Evolutionary conservation across 2,329 filamentous ascomycete genomes (phyloP).

Genomic region (Talaromyces rugulosus): DNA sequence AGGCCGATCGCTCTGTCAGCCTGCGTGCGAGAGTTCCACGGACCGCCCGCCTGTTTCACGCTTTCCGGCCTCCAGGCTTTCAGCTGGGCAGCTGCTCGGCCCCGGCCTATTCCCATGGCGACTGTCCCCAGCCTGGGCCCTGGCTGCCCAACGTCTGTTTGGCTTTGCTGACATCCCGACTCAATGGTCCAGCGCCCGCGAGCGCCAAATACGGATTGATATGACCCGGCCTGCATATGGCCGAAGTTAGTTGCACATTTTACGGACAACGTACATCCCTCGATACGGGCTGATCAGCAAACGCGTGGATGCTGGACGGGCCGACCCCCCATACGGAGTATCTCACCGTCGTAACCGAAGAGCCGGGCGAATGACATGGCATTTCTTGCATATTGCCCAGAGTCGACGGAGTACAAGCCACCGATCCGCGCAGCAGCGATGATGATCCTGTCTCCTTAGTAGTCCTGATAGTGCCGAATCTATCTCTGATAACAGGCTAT

Average conservation of each 20-base stretch:
- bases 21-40: not conserved
- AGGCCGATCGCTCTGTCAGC: not conserved
- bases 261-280: not conserved
- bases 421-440: not conserved
- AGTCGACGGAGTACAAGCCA: not conserved
- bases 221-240: not conserved
- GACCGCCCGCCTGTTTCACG: not conserved
- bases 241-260: not conserved
- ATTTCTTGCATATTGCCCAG: not conserved
- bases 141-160: not conserved
- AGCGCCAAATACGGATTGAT: not conserved
- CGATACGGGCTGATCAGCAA: not conserved
- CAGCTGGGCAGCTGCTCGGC: not conserved
- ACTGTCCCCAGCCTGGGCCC: not conserved
- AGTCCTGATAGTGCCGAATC: not conserved
- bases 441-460: not conserved
- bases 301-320: not conserved
- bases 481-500: not conserved
- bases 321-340: not conserved
- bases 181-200: not conserved
- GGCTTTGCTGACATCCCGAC: not conserved
- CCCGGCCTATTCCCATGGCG: not conserved
- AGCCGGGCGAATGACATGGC: not conserved
- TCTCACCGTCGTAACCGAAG: not conserved
- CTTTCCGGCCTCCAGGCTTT: not conserved